Percentiles rank a stretch among this genome's conserved stretches.
Evolutionary conservation across 2,329 filamentous ascomycete genomes (phyloP).

Genomic region (Paraphoma sp.): DNA sequence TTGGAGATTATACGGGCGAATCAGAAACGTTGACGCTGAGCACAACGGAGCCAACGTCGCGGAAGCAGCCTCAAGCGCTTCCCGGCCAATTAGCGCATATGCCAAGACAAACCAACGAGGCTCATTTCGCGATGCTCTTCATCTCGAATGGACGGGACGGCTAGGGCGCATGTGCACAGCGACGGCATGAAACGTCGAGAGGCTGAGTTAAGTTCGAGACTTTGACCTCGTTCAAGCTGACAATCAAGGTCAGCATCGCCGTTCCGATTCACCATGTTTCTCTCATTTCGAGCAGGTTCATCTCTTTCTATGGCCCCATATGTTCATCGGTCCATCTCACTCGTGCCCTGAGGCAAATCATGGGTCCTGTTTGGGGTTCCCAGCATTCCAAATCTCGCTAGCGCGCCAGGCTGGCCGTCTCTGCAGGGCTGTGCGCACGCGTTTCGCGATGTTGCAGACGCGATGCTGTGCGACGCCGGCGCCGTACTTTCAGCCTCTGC

Average conservation of each 20-base stretch:
- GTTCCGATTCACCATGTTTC: too few species aligned
- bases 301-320: not conserved
- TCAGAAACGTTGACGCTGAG: conserved; percentile 1
- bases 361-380: too few species aligned
- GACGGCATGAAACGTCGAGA: not conserved
- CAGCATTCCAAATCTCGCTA: not conserved
- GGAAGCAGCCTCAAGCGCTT: not conserved
- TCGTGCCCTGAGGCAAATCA: not conserved
- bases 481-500: too few species aligned
- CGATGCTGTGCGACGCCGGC: too few species aligned
- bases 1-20: not conserved
- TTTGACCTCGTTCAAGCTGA: not conserved
- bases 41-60: conserved; percentile 1
- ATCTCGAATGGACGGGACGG: not conserved
- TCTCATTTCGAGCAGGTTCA: too few species aligned
- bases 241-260: too few species aligned
- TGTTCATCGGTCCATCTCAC: not conserved
- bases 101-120: not conserved
- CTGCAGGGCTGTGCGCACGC: too few species aligned
- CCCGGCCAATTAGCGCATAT: not conserved
- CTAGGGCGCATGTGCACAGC: not conserved
- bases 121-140: not conserved
- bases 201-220: not conserved
- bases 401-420: too few species aligned
- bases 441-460: too few species aligned